Base-by-base conservation (phyloP, 306 rosid genomes). In the Medicago truncatula region DNA sequence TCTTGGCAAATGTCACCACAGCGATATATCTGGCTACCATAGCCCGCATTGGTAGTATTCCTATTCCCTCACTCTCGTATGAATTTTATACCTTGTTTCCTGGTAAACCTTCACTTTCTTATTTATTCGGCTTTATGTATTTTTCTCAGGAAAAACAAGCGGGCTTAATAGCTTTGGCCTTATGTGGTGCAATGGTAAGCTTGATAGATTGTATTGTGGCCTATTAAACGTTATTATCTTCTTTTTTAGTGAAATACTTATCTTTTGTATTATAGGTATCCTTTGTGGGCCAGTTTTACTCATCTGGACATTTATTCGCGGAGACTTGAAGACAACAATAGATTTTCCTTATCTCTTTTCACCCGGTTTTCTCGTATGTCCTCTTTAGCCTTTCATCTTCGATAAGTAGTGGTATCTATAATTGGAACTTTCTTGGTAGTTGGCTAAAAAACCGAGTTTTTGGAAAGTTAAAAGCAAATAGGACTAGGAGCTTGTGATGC, bases 81-180 rank as follows among this genome's bases (percentile, higher is more conserved):
- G 23, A 63, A 59, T 31, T 40, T 53, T 77, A 65, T 20, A 17
- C 57, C 34, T 58, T 31, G 46, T 78, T 38, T 77, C 49, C 68
- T 58, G 49, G 70, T 71, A 53, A 71, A 77, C 39, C 44, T 57
- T 17, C 71, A 73, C 71, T 76, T 57, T 82, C 78, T 77, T 49
- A 74, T 31, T 43, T 49, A 67, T 81, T 20, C 59, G 38, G 41
- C 44, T 43, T 47, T 60, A 4, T 82, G 58, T 31, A 39, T 80
- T 67, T 73, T 75, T 85, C 54, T 43, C 90, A 92, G 98, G 97
- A 78, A 95, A 92, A 90, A 87, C 97, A 65, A 90, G 97, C 80
- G 98, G 98, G 65, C 95, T 95, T 59, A 95, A 88, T 83, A 95
- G 98, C 91, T 95, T 90, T 87, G 97, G 97, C 80, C 98, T 95